These are phyloP conservation scores for Daldinia loculata DNA, from an alignment of 495 filamentous ascomycete genomes.

Conservation along the genomic window DNA sequence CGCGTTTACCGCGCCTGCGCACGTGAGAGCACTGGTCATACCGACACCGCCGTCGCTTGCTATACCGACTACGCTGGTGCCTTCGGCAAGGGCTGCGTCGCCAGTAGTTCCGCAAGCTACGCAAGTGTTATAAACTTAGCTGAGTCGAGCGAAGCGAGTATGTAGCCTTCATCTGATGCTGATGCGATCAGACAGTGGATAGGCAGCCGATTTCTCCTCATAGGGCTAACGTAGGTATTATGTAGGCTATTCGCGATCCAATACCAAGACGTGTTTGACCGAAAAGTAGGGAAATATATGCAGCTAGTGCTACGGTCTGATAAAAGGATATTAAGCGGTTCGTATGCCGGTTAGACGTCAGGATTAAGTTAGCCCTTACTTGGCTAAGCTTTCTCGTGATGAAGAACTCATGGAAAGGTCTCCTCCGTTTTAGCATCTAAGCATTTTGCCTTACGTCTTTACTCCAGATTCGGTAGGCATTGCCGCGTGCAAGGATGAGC, in stretches of 20 bases:
- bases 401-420: conserved; percentile 11
- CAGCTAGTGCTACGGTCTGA: conserved; percentile 10
- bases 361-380: conserved; percentile 14
- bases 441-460: background rate
- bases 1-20: conserved; percentile 18
- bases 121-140: conserved; percentile 7
- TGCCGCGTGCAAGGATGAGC: background rate
- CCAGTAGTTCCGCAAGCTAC: conserved; percentile 12
- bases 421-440: conserved; percentile 2
- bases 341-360: conserved; percentile 12
- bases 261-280: conserved; percentile 11
- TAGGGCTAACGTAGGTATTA: background rate
- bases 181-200: conserved; percentile 3
- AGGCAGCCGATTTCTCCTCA: background rate
- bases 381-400: conserved; percentile 21
- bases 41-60: conserved; percentile 13
- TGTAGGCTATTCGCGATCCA: conserved; percentile 18
- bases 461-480: conserved; percentile 1
- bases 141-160: background rate
- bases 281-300: conserved; percentile 7
- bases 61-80: conserved; percentile 23
- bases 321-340: background rate
- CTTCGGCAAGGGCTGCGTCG: conserved; percentile 24
- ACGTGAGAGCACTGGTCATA: conserved; percentile 3
- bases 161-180: background rate